phyloP scores from a whole-genome alignment of 441 rosid species.

The Arabidopsis hybrid region DNA sequence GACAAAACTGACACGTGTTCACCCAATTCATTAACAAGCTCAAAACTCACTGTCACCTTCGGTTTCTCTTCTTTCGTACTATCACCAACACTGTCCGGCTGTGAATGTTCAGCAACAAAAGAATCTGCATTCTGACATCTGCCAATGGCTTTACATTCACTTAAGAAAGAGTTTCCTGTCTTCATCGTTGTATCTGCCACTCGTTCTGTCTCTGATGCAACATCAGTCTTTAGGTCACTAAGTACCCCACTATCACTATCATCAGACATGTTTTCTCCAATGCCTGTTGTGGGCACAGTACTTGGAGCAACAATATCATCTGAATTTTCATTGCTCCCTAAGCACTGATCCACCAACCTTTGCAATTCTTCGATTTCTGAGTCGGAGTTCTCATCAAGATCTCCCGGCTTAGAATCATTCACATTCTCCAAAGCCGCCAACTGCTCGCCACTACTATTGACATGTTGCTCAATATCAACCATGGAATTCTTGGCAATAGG shows the following conservation, averaged over 20 bases:
- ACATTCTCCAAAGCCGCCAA: conserved; percentile 43
- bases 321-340: conserved; percentile 51
- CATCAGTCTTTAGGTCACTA: conserved; percentile 44
- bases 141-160: conserved; percentile 46
- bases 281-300: conserved; percentile 29
- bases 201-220: conserved; percentile 40
- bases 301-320: conserved; percentile 44
- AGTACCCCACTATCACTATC: conserved; percentile 40
- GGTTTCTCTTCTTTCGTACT: conserved; percentile 49
- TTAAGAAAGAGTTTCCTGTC: conserved; percentile 24
- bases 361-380: conserved; percentile 52
- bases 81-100: conserved; percentile 42
- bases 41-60: conserved; percentile 34
- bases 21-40: conserved; percentile 39
- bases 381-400: conserved; percentile 45
- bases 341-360: conserved; percentile 51
- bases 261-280: conserved; percentile 45
- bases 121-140: conserved; percentile 43
- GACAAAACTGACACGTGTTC: conserved; percentile 42
- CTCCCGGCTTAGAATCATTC: conserved; percentile 42
- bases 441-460: conserved; percentile 29
- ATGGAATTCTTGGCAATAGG: conserved; percentile 41
- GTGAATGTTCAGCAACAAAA: conserved; percentile 43
- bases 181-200: conserved; percentile 39
- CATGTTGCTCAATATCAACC: conserved; percentile 49